A percentile compares a stretch with the other conserved stretches of the same genome.
These are phyloP conservation scores for Pythium scleroteichum DNA, from an alignment of 352 stramenopile genomes.

Conservation along the genomic window DNA sequence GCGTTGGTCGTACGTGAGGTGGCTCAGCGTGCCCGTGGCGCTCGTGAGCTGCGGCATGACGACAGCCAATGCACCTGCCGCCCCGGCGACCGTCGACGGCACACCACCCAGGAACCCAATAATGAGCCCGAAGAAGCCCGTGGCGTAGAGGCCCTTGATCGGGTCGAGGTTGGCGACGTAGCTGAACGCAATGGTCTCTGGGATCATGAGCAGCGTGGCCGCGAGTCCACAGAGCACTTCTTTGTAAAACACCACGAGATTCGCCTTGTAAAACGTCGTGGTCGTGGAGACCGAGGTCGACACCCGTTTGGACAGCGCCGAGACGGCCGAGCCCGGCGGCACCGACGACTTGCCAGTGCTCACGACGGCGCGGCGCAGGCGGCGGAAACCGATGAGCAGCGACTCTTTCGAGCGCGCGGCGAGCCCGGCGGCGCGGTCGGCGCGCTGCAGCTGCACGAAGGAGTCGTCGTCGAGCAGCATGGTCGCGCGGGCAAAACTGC, in stretches of 20 bases:
- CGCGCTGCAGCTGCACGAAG: constrained; percentile 20
- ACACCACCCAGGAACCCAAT: constrained; percentile 87
- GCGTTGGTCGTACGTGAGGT: constrained; percentile 71
- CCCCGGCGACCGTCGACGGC: constrained; percentile 85
- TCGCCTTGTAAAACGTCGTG: constrained; percentile 53
- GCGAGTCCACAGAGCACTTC: constrained; percentile 89
- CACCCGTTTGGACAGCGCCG: constrained; percentile 27
- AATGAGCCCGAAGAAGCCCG: constrained; percentile 89
- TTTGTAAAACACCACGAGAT: constrained; percentile 51
- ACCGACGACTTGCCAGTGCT: constrained; percentile 5
- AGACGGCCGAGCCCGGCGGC: background rate
- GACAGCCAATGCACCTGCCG: constrained; percentile 89
- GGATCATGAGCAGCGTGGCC: constrained; percentile 92
- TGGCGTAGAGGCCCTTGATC: constrained; percentile 90
- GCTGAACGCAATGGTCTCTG: constrained; percentile 93
- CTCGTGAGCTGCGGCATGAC: constrained; percentile 88
- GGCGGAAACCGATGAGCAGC: constrained; percentile 1
- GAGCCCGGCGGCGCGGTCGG: background rate
- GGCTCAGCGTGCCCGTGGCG: constrained; percentile 40
- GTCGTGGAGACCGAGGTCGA: constrained; percentile 29
- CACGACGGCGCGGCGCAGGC: constrained; percentile 1
- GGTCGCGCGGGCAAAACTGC: background rate
- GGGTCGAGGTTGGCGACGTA: constrained; percentile 90
- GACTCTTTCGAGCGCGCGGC: constrained; percentile 3
- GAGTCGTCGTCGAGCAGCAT: constrained; percentile 1